These are phyloP conservation scores for Cenococcum geophilum DNA, from an alignment of 495 filamentous ascomycete genomes.

Conservation along the genomic window DNA sequence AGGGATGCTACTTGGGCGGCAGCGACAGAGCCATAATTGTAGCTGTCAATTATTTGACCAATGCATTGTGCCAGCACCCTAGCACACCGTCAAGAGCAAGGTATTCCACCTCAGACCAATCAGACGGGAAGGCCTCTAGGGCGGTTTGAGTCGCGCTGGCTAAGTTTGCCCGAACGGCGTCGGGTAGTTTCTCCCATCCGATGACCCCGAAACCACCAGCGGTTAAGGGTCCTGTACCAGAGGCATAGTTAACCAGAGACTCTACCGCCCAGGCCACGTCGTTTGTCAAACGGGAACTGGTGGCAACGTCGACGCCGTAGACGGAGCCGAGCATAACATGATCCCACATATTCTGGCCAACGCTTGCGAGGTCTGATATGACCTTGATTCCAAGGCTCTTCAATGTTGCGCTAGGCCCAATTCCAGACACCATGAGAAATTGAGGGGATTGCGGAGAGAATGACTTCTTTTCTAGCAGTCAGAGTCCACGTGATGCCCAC, in stretches of 20 bases:
- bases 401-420: slow-evolving; percentile 28
- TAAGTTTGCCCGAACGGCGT: slow-evolving; percentile 18
- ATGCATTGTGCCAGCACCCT: background rate
- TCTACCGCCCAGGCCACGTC: background rate
- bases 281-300: slow-evolving; percentile 29
- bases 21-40: slow-evolving; percentile 11
- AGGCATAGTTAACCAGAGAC: slow-evolving; percentile 38
- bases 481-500: slow-evolving; percentile 38
- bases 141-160: slow-evolving; percentile 4
- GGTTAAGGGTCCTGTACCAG: background rate
- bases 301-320: slow-evolving; percentile 18
- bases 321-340: slow-evolving; percentile 17
- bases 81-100: slow-evolving; percentile 5
- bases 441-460: slow-evolving; percentile 37
- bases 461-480: slow-evolving; percentile 36
- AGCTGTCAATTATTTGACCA: slow-evolving; percentile 7
- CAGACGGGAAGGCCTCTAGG: slow-evolving; percentile 16
- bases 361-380: slow-evolving; percentile 43
- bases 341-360: slow-evolving; percentile 50
- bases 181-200: slow-evolving; percentile 47
- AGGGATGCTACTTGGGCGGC: slow-evolving; percentile 16
- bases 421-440: slow-evolving; percentile 33
- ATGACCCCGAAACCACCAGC: slow-evolving; percentile 40
- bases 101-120: slow-evolving; percentile 27
- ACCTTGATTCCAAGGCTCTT: slow-evolving; percentile 31